Base-by-base conservation (phyloP, 306 rosid genomes). In the Hylodesmum podocarpum region DNA sequence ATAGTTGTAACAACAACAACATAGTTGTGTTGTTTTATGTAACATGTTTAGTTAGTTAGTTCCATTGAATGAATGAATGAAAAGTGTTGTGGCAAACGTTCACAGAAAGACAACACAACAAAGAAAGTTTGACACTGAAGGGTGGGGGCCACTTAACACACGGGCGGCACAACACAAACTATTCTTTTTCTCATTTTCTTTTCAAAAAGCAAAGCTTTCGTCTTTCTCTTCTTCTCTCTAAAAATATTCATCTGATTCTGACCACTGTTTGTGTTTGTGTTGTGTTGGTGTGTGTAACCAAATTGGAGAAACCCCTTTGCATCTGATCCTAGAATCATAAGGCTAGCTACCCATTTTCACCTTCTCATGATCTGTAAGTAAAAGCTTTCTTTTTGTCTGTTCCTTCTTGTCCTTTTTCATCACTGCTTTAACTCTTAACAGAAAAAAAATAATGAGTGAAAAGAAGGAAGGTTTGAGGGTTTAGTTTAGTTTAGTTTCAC, bases 291-390 rank as follows among this genome's bases (percentile, higher is more conserved):
- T 58, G 21, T 58, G n/a, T 14, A 72, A 67, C 49, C 72, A 72
- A 69, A 16, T 82, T 81, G 83, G 40, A 82, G 79, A 28, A 63
- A 54, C 29, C 81, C 66, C 51, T 78, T 80, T 40, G 65, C 73
- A 36, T 86, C 88, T 85, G 90, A 87, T 88, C 81, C 86, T 66
- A 57, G 77, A 91, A 84, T 88, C 91, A 75, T 83, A 57, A 57
- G 21, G 33, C 50, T 40, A 76, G 53, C 50, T 41, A 62, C 72
- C 73, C 79, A 55, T 67, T 80, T 58, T 70, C 22, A 29, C 8
- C 78, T 77, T 62, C 82, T 71, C 76, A 72, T 90, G 81, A 77
- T 86, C 82, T 66, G 97, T 93, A 76, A 88, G 96, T 91, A 49
- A 50, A 67, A 77, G 43, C 71, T 80, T 50, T 40, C 75, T 50